Evolutionary conservation across 2,329 filamentous ascomycete species (phyloP).

Genomic region (Diaporthe sp.): DNA sequence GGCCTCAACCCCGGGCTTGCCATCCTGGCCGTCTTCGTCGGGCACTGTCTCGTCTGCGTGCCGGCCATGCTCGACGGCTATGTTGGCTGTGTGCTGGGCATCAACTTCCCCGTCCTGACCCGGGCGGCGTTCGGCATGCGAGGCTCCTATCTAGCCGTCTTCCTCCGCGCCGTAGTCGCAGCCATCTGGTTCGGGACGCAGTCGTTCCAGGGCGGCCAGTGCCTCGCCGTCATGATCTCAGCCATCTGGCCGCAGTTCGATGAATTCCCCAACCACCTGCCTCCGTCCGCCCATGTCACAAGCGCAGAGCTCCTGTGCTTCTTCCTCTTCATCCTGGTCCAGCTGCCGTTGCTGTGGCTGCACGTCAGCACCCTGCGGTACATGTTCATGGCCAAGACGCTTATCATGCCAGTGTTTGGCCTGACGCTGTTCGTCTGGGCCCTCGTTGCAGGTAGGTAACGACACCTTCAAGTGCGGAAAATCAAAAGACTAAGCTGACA

Average conservation of each 20-base stretch:
- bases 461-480: neutral
- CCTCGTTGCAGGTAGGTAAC: conserved; percentile 22
- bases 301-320: conserved; percentile 63
- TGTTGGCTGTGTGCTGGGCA: conserved; percentile 61
- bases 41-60: conserved; percentile 71
- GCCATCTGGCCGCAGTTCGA: conserved; percentile 69
- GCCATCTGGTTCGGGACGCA: conserved; percentile 76
- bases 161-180: conserved; percentile 59
- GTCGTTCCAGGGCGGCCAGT: conserved; percentile 72
- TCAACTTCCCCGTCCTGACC: conserved; percentile 60
- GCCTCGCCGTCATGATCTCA: conserved; percentile 58
- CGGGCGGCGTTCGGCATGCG: conserved; percentile 63
- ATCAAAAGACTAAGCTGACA: neutral
- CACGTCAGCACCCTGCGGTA: conserved; percentile 46
- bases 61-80: conserved; percentile 64
- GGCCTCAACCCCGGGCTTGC: conserved; percentile 32
- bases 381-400: conserved; percentile 62
- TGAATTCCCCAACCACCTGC: conserved; percentile 66
- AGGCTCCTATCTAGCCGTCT: conserved; percentile 53
- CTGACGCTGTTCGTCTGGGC: conserved; percentile 34
- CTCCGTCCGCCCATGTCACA: conserved; percentile 65
- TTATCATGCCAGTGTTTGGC: conserved; percentile 67
- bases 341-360: conserved; percentile 68
- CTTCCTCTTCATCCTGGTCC: conserved; percentile 70
- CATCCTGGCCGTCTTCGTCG: conserved; percentile 57